Conservation (phyloP, 257 asterid genomes). For the Petrea volubilis region DNA sequence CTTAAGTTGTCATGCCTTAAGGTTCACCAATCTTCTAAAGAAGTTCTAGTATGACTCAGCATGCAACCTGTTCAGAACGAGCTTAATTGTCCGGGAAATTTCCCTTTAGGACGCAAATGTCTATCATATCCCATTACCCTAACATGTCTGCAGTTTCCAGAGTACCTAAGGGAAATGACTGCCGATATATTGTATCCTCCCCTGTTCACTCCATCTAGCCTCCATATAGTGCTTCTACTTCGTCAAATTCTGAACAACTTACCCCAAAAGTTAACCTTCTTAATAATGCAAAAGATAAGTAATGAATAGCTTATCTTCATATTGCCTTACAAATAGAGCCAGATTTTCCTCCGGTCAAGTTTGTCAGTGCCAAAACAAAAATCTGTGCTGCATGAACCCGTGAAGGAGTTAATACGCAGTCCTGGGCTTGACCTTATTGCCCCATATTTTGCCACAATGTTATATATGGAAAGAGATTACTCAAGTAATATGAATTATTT, state of each 20-base stretch:
- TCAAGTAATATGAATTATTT: background rate
- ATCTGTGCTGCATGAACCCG: background rate
- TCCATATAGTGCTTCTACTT: background rate
- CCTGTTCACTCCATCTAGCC: background rate
- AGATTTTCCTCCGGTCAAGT: background rate
- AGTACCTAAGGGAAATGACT: background rate
- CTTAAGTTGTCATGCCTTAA: no score
- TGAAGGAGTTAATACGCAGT: background rate
- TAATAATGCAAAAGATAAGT: background rate
- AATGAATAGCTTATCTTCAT: background rate
- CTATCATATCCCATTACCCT: background rate
- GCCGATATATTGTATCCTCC: background rate
- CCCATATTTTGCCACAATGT: background rate
- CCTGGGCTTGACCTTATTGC: background rate
- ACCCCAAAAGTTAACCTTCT: background rate
- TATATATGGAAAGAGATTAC: background rate
- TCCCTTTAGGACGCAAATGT: background rate
- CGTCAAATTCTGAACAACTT: background rate
- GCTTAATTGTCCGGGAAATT: no score
- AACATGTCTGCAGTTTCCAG: background rate
- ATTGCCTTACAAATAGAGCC: constrained; percentile 1
- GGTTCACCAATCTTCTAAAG: no score
- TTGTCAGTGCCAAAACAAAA: background rate
- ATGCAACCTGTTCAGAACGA: no score
- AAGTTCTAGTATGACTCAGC: no score